Base-by-base conservation (phyloP, 1,284 basidiomycete genomes). In the Papiliotrema nemorosa region DNA sequence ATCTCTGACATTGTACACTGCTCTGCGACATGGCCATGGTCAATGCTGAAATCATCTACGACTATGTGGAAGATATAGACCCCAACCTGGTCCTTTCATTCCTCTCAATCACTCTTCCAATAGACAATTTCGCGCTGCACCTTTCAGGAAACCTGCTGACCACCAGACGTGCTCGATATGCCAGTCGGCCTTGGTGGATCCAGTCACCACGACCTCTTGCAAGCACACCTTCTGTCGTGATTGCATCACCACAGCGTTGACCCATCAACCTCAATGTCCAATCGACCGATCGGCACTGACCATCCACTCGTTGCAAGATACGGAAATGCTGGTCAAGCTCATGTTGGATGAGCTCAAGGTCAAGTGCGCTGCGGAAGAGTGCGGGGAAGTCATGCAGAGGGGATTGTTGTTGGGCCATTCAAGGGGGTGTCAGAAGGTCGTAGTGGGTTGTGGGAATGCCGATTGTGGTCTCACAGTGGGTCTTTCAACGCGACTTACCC, bases 291-390 rank as follows among this genome's bases (percentile, higher is more conserved):
- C 81, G 16, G 78, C 82, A 0, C 77, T 91, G 33, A 59, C 59
- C 6, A 26, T 47, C 7, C 42, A 56, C 7, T 57, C 53, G 26
- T 47, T 68, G 35, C 47, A 57, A 45, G 63, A 57, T 35, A 58
- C 43, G 24, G 51, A 56, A 34, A 58, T 54, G 42, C 44, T 58
- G 2, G 49, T 62, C 24, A 62, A 52, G 49, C 59, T 68, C 39
- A 82, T 92, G 62, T 86, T 90, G 35, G 88, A 91, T 59, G 89
- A 91, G 74, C 78, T 92, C 37, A 53, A 81, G 25, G 87, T 91
- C 0, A 81, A 84, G 63, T 91, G 89, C 70, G 78, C 81, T 1
- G 61, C 62, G 5, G 61, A 63, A 9, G 64, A 50, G 3, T 91
- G 88, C 67, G 66, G 72, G 3, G 72, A 81, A 66, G 82, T 80